phyloP scores from a whole-genome alignment of 805 yeast species.

The Ogataea corticis region DNA sequence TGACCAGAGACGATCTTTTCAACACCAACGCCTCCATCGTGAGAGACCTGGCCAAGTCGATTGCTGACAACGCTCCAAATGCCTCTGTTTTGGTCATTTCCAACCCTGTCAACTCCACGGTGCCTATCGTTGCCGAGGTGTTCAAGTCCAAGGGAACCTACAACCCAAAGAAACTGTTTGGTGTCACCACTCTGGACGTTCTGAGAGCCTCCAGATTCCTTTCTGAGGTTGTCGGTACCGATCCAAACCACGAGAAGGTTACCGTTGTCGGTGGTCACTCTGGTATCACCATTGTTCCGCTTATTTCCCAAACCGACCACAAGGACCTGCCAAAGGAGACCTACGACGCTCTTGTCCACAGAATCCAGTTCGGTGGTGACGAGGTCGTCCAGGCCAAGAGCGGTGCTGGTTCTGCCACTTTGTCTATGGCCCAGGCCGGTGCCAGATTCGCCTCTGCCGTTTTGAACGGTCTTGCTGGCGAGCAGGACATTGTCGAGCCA shows the following conservation, averaged over 20 bases:
- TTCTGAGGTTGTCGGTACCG: constrained; percentile 63
- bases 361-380: constrained; percentile 94
- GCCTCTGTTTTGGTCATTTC: constrained; percentile 83
- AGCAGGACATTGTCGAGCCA: constrained; percentile 50
- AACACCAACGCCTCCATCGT: constrained; percentile 95
- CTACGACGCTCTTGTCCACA: constrained; percentile 68
- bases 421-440: constrained; percentile 87
- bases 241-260: constrained; percentile 76
- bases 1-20: constrained; percentile 97
- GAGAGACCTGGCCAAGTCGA: constrained; percentile 84
- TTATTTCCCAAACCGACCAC: constrained; percentile 82
- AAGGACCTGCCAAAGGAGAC: constrained; percentile 61
- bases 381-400: constrained; percentile 84
- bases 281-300: constrained; percentile 93
- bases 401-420: constrained; percentile 83
- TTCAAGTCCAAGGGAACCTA: constrained; percentile 81
- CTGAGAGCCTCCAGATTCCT: constrained; percentile 88
- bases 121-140: constrained; percentile 93
- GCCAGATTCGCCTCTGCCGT: constrained; percentile 71
- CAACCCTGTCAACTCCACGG: constrained; percentile 97
- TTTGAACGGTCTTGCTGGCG: constrained; percentile 54
- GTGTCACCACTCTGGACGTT: constrained; percentile 94
- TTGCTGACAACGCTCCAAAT: constrained; percentile 79
- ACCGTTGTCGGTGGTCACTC: constrained; percentile 97
- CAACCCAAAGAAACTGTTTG: constrained; percentile 89